Percentiles rank a stretch among this genome's conserved stretches.
Evolutionary conservation across 148 eudicot species (phyloP).

Genomic region (Rheum nobile): DNA sequence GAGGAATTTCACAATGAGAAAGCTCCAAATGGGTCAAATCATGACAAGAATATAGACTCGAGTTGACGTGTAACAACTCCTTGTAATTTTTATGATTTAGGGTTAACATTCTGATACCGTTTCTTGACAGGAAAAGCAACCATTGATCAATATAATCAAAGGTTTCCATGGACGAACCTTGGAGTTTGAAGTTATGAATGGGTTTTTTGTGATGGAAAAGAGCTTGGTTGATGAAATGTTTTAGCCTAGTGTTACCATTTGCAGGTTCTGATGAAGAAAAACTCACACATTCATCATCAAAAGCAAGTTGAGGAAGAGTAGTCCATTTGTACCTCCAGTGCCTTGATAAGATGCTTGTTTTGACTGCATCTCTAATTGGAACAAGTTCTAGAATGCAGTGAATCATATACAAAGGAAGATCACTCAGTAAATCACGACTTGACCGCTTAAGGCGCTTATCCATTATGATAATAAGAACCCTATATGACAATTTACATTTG

Average conservation of each 20-base stretch:
- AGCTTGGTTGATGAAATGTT: conserved; percentile 18
- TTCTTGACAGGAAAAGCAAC: too few relatives aligned
- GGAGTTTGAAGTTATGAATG: conserved; percentile 44
- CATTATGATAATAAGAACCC: too few relatives aligned
- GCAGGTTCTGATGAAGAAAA: too few relatives aligned
- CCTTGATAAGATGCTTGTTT: conserved; percentile 38
- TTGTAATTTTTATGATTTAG: too few relatives aligned
- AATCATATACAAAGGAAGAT: neutral
- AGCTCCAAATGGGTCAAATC: conserved; percentile 49
- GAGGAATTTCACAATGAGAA: conserved; percentile 50
- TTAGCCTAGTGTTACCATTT: conserved; percentile 25
- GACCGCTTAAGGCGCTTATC: neutral
- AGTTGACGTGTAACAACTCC: too few relatives aligned
- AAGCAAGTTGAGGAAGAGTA: conserved; percentile 31
- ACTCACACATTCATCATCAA: conserved; percentile 34
- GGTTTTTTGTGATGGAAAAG: conserved; percentile 52
- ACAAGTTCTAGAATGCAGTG: too few relatives aligned
- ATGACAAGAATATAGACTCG: conserved; percentile 34
- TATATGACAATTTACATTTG: neutral
- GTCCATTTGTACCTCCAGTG: conserved; percentile 56
- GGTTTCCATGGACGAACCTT: conserved; percentile 23
- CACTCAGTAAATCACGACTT: too few relatives aligned
- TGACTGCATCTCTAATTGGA: conserved; percentile 29
- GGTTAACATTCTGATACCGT: too few relatives aligned
- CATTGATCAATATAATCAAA: conserved; percentile 19